Evolutionary conservation across 2,329 filamentous ascomycete genomes (phyloP), one percentile per base, ranked within the genome.

Genomic region (Leptographium flavum): DNA sequence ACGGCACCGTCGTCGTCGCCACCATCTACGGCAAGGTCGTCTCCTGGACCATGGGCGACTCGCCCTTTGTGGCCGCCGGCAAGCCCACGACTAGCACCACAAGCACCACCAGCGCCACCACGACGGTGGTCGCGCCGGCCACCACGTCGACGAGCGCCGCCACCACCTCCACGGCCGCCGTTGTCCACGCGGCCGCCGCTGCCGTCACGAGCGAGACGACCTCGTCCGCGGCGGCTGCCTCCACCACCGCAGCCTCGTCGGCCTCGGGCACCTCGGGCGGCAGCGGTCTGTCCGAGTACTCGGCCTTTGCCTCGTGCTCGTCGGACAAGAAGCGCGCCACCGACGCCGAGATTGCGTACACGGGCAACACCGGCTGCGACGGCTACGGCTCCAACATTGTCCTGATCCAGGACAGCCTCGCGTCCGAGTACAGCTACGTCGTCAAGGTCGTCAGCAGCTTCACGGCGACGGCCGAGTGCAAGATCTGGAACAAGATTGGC

Each of bases 401-500:
- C 66, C 49, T 62, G 28, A 56, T 74, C 47, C 17, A 47, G 37
- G 53, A 60, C 50, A 54, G 52, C 47, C 55, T 64, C 41, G 58
- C 58, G 49, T 41, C 53, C 48, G 43, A 63, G 50, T 74, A 73
- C 62, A 49, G 66, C 44, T 70, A 72, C 62, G 58, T 60, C 19
- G 49, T 61, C 49, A 58, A 58, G 50, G 68, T 71, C 55, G 57
- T 56, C 55, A 62, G 60, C 42, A 57, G 59, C 43, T 56, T 46
- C 50, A 42, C 42, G 31, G 42, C 48, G 37, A 41, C 54, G 38
- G 59, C 62, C 45, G 35, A 57, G 37, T 72, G 71, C 55, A 53
- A 54, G 31, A 67, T 64, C 62, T 71, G 59, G 62, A 69, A 71
- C 67, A 74, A 74, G 68, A 71, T 73, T 45, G 70, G 70, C 38